A percentile compares a stretch with the other conserved stretches of the same genome.
Conservation (phyloP, 2,329 filamentous ascomycete species). For the Fusarium newnesense region DNA sequence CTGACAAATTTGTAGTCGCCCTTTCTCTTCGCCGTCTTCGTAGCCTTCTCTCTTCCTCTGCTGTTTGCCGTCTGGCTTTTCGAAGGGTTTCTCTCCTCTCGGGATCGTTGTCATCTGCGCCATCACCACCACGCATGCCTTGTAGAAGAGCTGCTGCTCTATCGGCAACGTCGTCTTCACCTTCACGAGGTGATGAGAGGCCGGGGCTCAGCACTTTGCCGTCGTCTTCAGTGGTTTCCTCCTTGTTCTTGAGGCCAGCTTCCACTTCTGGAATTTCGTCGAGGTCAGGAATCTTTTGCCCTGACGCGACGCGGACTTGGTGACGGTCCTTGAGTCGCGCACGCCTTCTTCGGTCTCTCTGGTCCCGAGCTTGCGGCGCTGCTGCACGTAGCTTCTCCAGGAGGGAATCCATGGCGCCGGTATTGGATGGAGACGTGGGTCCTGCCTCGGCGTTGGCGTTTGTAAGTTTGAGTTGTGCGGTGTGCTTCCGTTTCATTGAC, state of each 20-base stretch:
- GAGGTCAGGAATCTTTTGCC: conserved; percentile 82
- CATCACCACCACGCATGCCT: conserved; percentile 78
- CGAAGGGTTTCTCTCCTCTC: conserved; percentile 71
- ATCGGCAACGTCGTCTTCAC: conserved; percentile 81
- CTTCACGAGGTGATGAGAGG: conserved; percentile 55
- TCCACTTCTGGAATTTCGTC: conserved; percentile 70
- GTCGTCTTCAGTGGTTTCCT: conserved; percentile 58
- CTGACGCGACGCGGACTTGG: conserved; percentile 88
- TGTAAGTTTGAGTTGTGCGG: conserved; percentile 68
- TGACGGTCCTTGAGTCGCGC: conserved; percentile 91
- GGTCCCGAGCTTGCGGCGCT: conserved; percentile 87
- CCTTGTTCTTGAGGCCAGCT: conserved; percentile 48
- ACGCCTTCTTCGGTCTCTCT: conserved; percentile 86
- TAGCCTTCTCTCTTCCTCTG: conserved; percentile 79
- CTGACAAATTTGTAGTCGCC: conserved; percentile 52
- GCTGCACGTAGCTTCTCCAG: conserved; percentile 95
- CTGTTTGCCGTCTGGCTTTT: conserved; percentile 72
- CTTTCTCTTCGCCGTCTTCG: conserved; percentile 75
- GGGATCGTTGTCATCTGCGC: conserved; percentile 60
- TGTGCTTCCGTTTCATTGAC: conserved; percentile 90
- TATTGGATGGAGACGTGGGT: conserved; percentile 75
- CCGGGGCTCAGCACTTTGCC: conserved; percentile 63
- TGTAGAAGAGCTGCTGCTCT: conserved; percentile 85
- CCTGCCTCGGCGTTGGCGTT: conserved; percentile 61
- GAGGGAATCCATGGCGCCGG: conserved; percentile 94